Base-by-base conservation (phyloP, 306 rosid species). In the Lathyrus aphaca region DNA sequence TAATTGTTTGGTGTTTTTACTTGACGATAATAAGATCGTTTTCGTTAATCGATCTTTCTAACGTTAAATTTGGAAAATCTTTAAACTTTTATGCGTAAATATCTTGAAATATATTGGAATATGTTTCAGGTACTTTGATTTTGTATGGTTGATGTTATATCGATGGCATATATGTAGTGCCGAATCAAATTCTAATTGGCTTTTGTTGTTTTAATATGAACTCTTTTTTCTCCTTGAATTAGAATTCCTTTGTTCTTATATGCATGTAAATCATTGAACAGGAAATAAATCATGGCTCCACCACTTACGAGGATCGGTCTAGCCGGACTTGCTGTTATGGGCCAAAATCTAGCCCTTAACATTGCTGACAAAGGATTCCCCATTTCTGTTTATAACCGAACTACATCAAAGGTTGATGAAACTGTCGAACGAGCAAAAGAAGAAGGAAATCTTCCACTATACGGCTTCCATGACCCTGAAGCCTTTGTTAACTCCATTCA, bases 351-450 rank as follows among this genome's bases (percentile, higher is more conserved):
- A 64, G 97, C 96, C 35, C 96, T 91, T 69, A 89, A 91, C 74
- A 91, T 91, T 77, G 97, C 96, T 13, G 97, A 91, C 77, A 91
- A 91, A 82, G 97, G 97, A 68, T 91, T 91, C 76, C 97, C 95
- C 27, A 91, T 89, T 73, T 91, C 97, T 2, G 96, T 91, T 55
- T 91, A 91, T 40, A 89, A 91, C 81, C 83, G 97, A 82, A 85
- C 96, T 44, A 79, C 96, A 55, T 89, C 97, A 65, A 91, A 91
- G 79, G 96, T 91, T 53, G 97, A 91, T 66, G 96, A 89, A 79
- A 87, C 97, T 1, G 94, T 91, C 35, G 97, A 89, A 57, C 80
- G 96, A 32, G 97, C 95, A 43, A 86, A 87, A 72, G 29, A 17
- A 53, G 97, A 91, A 74, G 97, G 97, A 44, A 74, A 87, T 61